Percentiles rank a stretch among this genome's conserved stretches.
Conservation (phyloP, 2,329 filamentous ascomycete species). For the Sporothrix sp. region DNA sequence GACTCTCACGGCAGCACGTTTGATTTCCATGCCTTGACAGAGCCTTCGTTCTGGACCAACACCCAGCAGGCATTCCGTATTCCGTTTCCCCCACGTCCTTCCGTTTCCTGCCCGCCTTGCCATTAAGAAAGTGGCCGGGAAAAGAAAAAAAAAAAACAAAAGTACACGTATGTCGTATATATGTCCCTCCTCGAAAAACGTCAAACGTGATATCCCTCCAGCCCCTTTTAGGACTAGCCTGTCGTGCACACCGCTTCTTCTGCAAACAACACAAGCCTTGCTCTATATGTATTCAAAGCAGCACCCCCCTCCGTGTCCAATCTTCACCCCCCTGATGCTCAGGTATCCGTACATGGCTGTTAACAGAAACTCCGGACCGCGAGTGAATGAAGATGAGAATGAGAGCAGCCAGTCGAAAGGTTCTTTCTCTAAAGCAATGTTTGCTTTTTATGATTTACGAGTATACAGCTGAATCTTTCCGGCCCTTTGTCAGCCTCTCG, state of each 20-base stretch:
- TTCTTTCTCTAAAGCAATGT: too few species aligned
- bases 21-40: too few species aligned
- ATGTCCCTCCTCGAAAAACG: slow-evolving; percentile 1
- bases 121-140: neutral
- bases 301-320: neutral
- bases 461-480: too few species aligned
- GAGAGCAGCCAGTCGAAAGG: too few species aligned
- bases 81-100: neutral
- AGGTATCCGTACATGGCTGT: slow-evolving; percentile 8
- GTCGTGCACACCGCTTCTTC: slow-evolving; percentile 16
- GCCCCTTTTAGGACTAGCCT: slow-evolving; percentile 14
- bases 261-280: slow-evolving; percentile 1
- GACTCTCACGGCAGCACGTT: too few species aligned
- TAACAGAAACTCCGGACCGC: slow-evolving; percentile 4
- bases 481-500: too few species aligned
- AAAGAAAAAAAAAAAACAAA: neutral
- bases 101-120: neutral
- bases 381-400: too few species aligned
- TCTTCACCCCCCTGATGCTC: neutral
- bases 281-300: slow-evolving; percentile 14
- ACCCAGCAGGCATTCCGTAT: neutral
- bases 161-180: neutral
- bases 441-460: too few species aligned
- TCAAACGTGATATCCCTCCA: slow-evolving; percentile 13
- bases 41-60: too few species aligned